Evolutionary conservation across 305 asterid species (phyloP), one percentile per base, ranked within the genome.

Genomic region (Fraxinus sp.): DNA sequence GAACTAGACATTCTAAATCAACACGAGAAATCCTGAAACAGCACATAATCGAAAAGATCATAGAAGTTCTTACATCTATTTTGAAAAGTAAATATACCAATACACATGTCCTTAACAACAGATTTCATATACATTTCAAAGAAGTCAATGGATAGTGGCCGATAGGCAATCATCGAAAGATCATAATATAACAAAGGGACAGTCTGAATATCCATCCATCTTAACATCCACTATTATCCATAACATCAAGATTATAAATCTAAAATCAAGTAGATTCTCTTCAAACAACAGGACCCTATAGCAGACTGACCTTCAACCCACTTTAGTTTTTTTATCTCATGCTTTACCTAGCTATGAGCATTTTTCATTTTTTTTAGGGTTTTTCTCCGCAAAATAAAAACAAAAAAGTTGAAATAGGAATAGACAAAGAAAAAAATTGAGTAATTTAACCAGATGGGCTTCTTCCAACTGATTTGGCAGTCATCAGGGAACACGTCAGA

Each of bases 271-370:
- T 85, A 79, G 87, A 81, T 85, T 75, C 87, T 87, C 90, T 80
- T 81, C 88, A 84, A 84, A 89, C 92, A 89, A 86, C 89, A 88
- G 18, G 77, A 77, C 62, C 83, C 82, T 85, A 78, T 80, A 79
- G 81, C 76, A 88, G 86, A 87, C 88, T 83, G 79, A 79, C 86
- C 68, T 75, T 16, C 70, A 14, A 77, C 41, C 36, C 36, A 77
- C 24, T 59, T 71, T 24, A 36, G 43, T 78, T 72, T 73, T 36
- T 77, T 73, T 36, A 32, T 68, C 36, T 68, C 75, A 68, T 14
- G 64, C 72, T 77, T 82, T 88, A 70, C 82, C 72, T 71, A 74
- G 72, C 87, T 70, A 84, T 78, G 85, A 88, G 89, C 83, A 84
- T 26, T 28, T 28, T 68, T 68, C 18, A 3, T 32, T 14, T 7